These are phyloP conservation scores for Fusarium nisikadoi DNA, from an alignment of 2,329 filamentous ascomycete genomes.

Conservation along the genomic window DNA sequence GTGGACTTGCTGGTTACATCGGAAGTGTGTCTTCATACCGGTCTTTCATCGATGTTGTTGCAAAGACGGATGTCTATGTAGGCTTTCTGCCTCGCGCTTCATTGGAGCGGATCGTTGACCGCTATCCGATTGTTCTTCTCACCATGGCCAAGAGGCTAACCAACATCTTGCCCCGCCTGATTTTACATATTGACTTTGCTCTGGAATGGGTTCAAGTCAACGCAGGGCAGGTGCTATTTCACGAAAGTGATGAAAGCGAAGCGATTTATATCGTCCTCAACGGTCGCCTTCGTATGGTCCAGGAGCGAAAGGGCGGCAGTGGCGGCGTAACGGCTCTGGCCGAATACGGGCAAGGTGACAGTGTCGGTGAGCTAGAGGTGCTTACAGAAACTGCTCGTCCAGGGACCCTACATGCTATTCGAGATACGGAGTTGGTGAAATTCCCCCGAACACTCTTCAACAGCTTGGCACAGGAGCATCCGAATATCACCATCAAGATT, in stretches of 20 bases:
- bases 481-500: slow-evolving; percentile 98
- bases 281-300: slow-evolving; percentile 84
- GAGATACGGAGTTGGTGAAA: slow-evolving; percentile 95
- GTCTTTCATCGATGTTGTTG: slow-evolving; percentile 95
- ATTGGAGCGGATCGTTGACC: slow-evolving; percentile 91
- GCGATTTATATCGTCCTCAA: slow-evolving; percentile 98
- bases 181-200: slow-evolving; percentile 97
- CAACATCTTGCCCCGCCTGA: slow-evolving; percentile 85
- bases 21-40: slow-evolving; percentile 94
- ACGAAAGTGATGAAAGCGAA: slow-evolving; percentile 94
- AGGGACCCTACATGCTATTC: slow-evolving; percentile 92
- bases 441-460: slow-evolving; percentile 97
- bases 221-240: slow-evolving; percentile 93
- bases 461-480: slow-evolving; percentile 95
- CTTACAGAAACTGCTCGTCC: slow-evolving; percentile 93
- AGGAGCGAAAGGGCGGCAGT: slow-evolving; percentile 83
- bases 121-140: slow-evolving; percentile 88
- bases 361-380: slow-evolving; percentile 95
- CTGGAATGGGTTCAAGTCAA: slow-evolving; percentile 98
- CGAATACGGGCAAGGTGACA: slow-evolving; percentile 97
- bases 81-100: slow-evolving; percentile 89
- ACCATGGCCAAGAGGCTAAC: slow-evolving; percentile 97
- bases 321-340: slow-evolving; percentile 87
- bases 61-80: slow-evolving; percentile 98
- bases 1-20: slow-evolving; percentile 92